A percentile compares a stretch with the other conserved stretches of the same genome.
Evolutionary conservation across 768 basidiomycete genomes (phyloP).

Genomic region (Hirschioporus abietinus): DNA sequence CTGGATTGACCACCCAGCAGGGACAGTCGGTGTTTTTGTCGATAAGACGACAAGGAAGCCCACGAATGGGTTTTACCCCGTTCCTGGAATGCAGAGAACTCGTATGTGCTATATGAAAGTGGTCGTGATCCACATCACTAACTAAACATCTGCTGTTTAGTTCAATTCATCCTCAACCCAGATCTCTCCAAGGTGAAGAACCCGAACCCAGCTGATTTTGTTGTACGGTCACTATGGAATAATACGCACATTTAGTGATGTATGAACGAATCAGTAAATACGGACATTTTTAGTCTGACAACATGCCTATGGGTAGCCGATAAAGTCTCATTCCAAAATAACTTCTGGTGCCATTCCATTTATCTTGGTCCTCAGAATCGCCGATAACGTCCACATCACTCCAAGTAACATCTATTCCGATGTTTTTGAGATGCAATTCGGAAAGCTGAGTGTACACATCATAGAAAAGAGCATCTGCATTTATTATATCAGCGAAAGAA

Average conservation of each 20-base stretch:
- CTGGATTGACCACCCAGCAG: slow-evolving; percentile 54
- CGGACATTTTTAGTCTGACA: no score
- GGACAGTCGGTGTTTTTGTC: slow-evolving; percentile 48
- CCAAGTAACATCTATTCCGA: slow-evolving; percentile 52
- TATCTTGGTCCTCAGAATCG: neutral
- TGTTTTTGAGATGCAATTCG: neutral
- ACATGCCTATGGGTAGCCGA: neutral
- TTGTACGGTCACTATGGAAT: slow-evolving; percentile 49
- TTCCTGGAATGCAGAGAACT: slow-evolving; percentile 49
- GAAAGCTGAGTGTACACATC: slow-evolving; percentile 67
- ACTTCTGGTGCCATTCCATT: neutral
- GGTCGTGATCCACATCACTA: neutral
- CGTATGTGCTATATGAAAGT: slow-evolving; percentile 27
- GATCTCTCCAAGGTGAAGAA: slow-evolving; percentile 32
- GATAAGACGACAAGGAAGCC: slow-evolving; percentile 37
- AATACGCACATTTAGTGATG: slow-evolving; percentile 34
- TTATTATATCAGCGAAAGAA: neutral
- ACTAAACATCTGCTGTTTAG: slow-evolving; percentile 19
- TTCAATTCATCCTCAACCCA: slow-evolving; percentile 35
- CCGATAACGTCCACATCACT: slow-evolving; percentile 36
- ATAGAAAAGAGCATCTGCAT: slow-evolving; percentile 79
- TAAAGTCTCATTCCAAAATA: neutral
- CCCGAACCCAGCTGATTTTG: slow-evolving; percentile 40
- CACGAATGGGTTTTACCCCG: slow-evolving; percentile 48
- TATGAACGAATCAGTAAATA: neutral